Conservation (phyloP, 495 filamentous ascomycete genomes). For the Penicillium simplicissimum region DNA sequence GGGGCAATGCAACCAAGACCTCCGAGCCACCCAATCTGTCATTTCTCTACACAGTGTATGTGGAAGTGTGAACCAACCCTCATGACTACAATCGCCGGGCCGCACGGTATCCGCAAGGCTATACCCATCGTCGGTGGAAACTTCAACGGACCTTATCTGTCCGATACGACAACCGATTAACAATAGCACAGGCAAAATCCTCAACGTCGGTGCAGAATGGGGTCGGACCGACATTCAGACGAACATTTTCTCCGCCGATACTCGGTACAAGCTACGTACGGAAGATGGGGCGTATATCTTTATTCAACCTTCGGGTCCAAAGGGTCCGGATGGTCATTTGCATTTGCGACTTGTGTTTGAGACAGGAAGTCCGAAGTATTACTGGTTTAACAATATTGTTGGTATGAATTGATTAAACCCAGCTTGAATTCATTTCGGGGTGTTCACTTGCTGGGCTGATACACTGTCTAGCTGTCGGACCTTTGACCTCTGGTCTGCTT, state of each 20-base stretch:
- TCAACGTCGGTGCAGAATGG: constrained; percentile 38
- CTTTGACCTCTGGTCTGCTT: constrained; percentile 20
- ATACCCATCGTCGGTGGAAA: constrained; percentile 38
- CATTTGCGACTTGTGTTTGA: constrained; percentile 33
- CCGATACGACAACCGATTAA: constrained; percentile 13
- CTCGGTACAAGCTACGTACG: constrained; percentile 35
- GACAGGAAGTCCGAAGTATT: constrained; percentile 32
- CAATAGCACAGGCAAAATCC: constrained; percentile 26
- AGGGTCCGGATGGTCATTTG: constrained; percentile 24
- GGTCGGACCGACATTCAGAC: constrained; percentile 29
- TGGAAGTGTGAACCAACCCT: constrained; percentile 25
- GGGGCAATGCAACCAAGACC: neutral
- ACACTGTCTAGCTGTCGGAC: constrained; percentile 25
- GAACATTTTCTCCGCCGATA: constrained; percentile 34
- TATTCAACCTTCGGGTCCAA: constrained; percentile 29
- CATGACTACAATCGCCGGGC: constrained; percentile 23
- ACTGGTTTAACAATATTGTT: constrained; percentile 40
- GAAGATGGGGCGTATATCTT: constrained; percentile 34
- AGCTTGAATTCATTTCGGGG: too few species aligned
- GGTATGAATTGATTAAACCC: constrained; percentile 8
- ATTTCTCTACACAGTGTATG: constrained; percentile 34
- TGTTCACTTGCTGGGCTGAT: too few species aligned
- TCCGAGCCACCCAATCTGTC: constrained; percentile 28
- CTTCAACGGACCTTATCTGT: constrained; percentile 32
- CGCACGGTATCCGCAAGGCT: constrained; percentile 26